These are phyloP conservation scores for Funneliformis mosseae DNA, from an alignment of 192 early-diverging fungal species.

Conservation along the genomic window DNA sequence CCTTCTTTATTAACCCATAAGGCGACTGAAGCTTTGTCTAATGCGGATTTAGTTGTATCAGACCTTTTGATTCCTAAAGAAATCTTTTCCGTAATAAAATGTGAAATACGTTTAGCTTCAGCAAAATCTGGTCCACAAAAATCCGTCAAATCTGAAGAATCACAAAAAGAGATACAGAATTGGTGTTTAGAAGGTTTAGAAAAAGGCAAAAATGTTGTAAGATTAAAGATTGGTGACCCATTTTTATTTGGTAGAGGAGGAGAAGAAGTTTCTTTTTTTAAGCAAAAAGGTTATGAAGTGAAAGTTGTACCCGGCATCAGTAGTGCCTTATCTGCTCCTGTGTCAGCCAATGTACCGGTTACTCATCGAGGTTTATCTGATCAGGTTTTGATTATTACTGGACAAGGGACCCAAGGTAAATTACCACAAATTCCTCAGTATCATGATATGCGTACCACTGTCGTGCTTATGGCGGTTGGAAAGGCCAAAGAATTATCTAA, in stretches of 20 bases:
- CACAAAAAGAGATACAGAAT: conserved; percentile 78
- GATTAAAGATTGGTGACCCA: conserved; percentile 92
- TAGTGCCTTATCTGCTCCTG: conserved; percentile 75
- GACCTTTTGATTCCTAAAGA: conserved; percentile 76
- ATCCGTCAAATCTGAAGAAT: conserved; percentile 66
- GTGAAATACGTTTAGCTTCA: conserved; percentile 65
- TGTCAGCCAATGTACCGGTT: conserved; percentile 74
- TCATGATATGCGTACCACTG: conserved; percentile 68
- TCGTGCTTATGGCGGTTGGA: conserved; percentile 85
- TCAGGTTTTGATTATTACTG: conserved; percentile 82
- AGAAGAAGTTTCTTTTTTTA: conserved; percentile 82
- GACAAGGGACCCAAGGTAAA: conserved; percentile 75
- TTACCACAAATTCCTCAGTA: conserved; percentile 75
- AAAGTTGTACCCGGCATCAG: conserved; percentile 79
- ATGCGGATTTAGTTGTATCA: conserved; percentile 83
- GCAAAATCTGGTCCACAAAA: conserved; percentile 51
- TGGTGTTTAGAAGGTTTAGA: conserved; percentile 72
- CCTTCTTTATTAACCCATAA: conserved; percentile 78
- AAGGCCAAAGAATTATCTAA: conserved; percentile 65
- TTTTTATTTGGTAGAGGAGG: conserved; percentile 92
- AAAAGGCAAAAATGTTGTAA: conserved; percentile 69
- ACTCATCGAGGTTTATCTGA: conserved; percentile 89
- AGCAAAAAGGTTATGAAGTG: conserved; percentile 64
- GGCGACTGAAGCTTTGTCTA: conserved; percentile 60
- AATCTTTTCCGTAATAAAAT: conserved; percentile 50